phyloP scores from a whole-genome alignment of 2,329 filamentous ascomycete species.

The Arthrobotrys sphaeroides region DNA sequence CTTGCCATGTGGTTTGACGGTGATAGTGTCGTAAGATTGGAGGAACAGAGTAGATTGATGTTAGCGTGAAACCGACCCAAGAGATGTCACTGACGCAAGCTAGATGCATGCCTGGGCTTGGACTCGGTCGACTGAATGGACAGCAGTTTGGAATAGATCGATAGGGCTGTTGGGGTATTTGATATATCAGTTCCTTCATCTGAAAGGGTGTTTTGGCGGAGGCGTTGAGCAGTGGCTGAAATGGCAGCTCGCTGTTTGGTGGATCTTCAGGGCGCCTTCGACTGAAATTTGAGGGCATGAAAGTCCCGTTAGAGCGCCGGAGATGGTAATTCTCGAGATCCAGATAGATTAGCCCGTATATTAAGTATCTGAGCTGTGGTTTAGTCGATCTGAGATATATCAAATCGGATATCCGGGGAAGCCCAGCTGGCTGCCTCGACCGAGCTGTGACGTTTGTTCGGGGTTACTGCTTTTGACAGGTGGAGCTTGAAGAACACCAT shows the following conservation, averaged over 20 bases:
- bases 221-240: conserved; percentile 12
- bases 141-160: conserved; percentile 30
- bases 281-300: conserved; percentile 13
- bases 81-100: conserved; percentile 36
- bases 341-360: neutral
- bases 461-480: conserved; percentile 35
- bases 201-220: neutral
- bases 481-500: conserved; percentile 54
- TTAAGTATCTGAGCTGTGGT: neutral
- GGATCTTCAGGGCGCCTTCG: neutral
- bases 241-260: conserved; percentile 10
- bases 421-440: neutral
- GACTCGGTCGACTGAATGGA: neutral
- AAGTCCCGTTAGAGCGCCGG: conserved; percentile 8
- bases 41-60: neutral
- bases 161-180: conserved; percentile 3
- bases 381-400: neutral
- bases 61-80: conserved; percentile 50
- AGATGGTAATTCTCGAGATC: neutral
- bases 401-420: conserved; percentile 22
- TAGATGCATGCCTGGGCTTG: neutral
- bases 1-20: conserved; percentile 31
- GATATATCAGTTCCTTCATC: neutral
- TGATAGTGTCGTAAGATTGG: neutral
- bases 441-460: conserved; percentile 32